phyloP scores from a whole-genome alignment of 31 red algal genomes.

The Endocladia muricata region DNA sequence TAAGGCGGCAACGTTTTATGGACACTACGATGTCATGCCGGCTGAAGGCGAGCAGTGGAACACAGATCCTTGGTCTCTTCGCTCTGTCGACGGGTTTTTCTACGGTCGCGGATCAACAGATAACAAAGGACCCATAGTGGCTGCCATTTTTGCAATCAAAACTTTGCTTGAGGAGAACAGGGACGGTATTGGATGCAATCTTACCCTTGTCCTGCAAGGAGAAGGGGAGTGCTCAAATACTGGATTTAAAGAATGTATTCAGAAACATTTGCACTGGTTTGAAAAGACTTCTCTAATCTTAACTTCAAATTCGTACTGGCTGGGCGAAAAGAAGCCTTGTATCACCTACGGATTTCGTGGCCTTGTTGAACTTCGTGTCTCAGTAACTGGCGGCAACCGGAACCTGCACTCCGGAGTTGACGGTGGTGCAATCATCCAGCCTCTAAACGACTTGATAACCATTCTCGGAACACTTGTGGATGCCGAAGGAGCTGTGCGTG shows the following conservation, averaged over 20 bases:
- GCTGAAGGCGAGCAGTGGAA: slow-evolving; percentile 65
- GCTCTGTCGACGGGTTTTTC: slow-evolving; percentile 71
- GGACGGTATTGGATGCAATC: slow-evolving; percentile 51
- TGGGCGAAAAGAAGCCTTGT: slow-evolving; percentile 80
- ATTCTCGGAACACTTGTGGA: slow-evolving; percentile 69
- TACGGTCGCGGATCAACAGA: slow-evolving; percentile 92
- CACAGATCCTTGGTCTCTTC: slow-evolving; percentile 72
- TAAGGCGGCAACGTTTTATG: slow-evolving; percentile 76
- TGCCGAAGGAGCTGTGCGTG: slow-evolving; percentile 35
- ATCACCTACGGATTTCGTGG: slow-evolving; percentile 94
- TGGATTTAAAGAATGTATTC: slow-evolving; percentile 73
- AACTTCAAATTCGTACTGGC: slow-evolving; percentile 81
- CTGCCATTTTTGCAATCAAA: slow-evolving; percentile 76
- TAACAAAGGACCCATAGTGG: slow-evolving; percentile 94
- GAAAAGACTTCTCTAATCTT: slow-evolving; percentile 55
- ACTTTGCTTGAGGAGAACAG: slow-evolving; percentile 43
- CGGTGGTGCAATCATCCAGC: slow-evolving; percentile 80
- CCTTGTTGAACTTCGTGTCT: slow-evolving; percentile 60
- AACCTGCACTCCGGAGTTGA: slow-evolving; percentile 91
- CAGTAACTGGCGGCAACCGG: slow-evolving; percentile 56
- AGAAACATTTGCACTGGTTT: slow-evolving; percentile 56
- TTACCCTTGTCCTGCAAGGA: slow-evolving; percentile 81
- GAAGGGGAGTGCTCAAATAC: slow-evolving; percentile 69
- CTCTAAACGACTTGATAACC: slow-evolving; percentile 73
- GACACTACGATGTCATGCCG: slow-evolving; percentile 95